Conservation (phyloP, 2,329 filamentous ascomycete species). For the Delphinella strobiligena region DNA sequence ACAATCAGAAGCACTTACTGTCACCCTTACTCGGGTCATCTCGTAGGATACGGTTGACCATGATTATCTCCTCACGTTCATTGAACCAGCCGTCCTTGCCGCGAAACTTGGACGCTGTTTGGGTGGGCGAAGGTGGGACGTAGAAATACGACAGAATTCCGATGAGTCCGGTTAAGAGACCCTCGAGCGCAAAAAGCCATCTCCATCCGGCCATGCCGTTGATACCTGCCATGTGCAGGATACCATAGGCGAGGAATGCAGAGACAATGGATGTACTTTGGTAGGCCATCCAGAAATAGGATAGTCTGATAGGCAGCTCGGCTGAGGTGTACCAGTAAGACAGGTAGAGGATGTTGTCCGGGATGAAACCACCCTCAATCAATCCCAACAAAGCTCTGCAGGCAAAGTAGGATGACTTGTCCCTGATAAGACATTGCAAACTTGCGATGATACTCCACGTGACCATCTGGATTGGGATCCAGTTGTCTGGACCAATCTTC, state of each 20-base stretch:
- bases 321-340: constrained; percentile 65
- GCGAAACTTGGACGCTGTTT: constrained; percentile 50
- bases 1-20: too few species aligned
- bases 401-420: constrained; percentile 30
- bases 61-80: constrained; percentile 55
- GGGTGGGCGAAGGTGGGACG: constrained; percentile 49
- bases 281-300: constrained; percentile 60
- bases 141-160: constrained; percentile 46
- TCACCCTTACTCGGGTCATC: constrained; percentile 46
- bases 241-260: constrained; percentile 44
- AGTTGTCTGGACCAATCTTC: constrained; percentile 14
- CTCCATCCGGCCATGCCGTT: constrained; percentile 43
- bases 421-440: constrained; percentile 17
- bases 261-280: constrained; percentile 43
- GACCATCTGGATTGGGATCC: constrained; percentile 21
- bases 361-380: constrained; percentile 44
- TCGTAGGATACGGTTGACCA: constrained; percentile 51
- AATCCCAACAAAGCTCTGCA: constrained; percentile 32
- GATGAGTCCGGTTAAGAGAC: constrained; percentile 41
- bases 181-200: constrained; percentile 40
- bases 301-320: constrained; percentile 56
- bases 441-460: constrained; percentile 17
- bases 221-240: constrained; percentile 34
- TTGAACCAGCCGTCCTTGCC: constrained; percentile 55
- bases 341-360: constrained; percentile 54